Base-by-base conservation (phyloP, 768 basidiomycete genomes). In the Termitomyces heimii region DNA sequence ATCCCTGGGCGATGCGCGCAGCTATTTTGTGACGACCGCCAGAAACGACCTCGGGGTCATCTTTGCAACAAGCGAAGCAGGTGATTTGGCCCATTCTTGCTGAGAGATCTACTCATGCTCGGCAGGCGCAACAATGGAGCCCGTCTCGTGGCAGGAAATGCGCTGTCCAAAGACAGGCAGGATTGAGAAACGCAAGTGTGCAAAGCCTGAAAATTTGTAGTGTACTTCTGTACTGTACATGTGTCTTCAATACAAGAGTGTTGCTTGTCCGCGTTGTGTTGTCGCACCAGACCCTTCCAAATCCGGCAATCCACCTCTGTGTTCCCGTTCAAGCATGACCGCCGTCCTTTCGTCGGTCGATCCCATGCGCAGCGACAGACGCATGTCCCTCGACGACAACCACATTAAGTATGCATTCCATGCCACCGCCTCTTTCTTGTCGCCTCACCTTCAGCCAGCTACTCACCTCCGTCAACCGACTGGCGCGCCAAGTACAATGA, bases 141-240 rank as follows among this genome's bases (percentile, higher is more conserved):
- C 92, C 0, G 82, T 92, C 14, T 92, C 89, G 2, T 94, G 92
- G 92, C 85, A 90, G 71, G 89, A 89, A 69, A 94, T 94, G 92
- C 81, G 89, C 22, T 93, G 91, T 67, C 84, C 89, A 20, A 85
- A 83, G 68, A 92, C 91, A 16, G 89, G 91, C 5, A 81, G 76
- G 61, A 74, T 86, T 46, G 92, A 94, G 69, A 88, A 82, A 63
- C 80, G 92, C 57, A 94, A 94, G 67, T 92, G 90, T 63, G 91
- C 91, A 42, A 92, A 92, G 69, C 91, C 92, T 54, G 85, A 92
- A 60, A 81, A 78, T 47, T 59, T 85, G 67, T 85, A 73, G 60
- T 47, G 32, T 46, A 28, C 31, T 26, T 29, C 10, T 39, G 34
- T 51, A 49, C 26, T 37, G 26, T 51, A 28, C 35, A 16, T 5